These are phyloP conservation scores for Sanghuangporus weigelae DNA, from an alignment of 1,284 basidiomycete genomes.

Conservation along the genomic window DNA sequence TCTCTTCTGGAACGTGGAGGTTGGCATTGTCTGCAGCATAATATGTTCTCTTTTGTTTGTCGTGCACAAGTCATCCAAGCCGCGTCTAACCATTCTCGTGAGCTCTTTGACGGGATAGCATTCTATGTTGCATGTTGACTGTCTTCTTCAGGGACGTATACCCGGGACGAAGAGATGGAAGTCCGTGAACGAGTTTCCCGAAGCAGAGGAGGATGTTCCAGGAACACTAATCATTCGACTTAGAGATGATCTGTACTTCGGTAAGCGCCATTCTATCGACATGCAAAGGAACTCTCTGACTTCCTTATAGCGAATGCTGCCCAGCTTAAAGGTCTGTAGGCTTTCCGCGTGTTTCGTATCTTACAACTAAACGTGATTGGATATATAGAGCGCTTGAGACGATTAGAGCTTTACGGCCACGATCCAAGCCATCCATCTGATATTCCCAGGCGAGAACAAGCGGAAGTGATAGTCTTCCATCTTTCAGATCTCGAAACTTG, in stretches of 20 bases:
- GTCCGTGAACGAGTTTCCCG: constrained; percentile 72
- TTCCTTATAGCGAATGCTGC: constrained; percentile 71
- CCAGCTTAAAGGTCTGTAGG: constrained; percentile 63
- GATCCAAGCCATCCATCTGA: constrained; percentile 82
- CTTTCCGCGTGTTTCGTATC: not conserved
- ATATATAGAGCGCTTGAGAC: constrained; percentile 59
- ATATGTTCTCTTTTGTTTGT: constrained; percentile 84
- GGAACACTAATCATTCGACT: constrained; percentile 53
- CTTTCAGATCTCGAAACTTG: constrained; percentile 81
- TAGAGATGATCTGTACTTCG: constrained; percentile 79
- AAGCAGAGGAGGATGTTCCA: constrained; percentile 59
- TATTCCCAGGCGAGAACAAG: constrained; percentile 66
- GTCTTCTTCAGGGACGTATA: constrained; percentile 53
- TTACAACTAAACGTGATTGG: constrained; percentile 4
- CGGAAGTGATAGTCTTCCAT: constrained; percentile 81
- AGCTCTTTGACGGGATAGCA: constrained; percentile 13
- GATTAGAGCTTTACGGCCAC: constrained; percentile 78
- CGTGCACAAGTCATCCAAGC: constrained; percentile 79
- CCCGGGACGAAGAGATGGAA: constrained; percentile 83
- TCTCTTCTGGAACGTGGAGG: constrained; percentile 75
- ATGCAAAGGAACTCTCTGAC: constrained; percentile 3
- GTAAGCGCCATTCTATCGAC: constrained; percentile 28
- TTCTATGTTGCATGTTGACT: not conserved
- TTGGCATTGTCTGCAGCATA: constrained; percentile 81
- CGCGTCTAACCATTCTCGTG: constrained; percentile 67